Evolutionary conservation across 2,329 filamentous ascomycete genomes (phyloP).

Genomic region (Microcyclospora pomicola): DNA sequence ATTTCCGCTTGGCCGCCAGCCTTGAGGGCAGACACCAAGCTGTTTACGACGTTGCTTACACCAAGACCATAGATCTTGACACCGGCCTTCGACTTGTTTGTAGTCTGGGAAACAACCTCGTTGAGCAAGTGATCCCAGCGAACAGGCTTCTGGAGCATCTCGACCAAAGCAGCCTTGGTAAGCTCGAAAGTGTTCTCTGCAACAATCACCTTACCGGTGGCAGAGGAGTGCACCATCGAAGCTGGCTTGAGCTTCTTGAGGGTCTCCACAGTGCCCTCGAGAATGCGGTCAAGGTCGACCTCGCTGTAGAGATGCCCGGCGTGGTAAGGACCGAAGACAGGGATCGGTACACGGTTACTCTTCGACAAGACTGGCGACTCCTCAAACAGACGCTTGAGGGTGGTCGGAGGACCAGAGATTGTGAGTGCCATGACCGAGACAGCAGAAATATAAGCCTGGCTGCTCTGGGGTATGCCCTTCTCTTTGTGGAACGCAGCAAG

Average conservation of each 20-base stretch:
- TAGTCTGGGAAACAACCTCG: conserved; percentile 35
- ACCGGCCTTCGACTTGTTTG: conserved; percentile 24
- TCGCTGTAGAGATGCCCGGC: conserved; percentile 41
- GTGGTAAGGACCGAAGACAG: conserved; percentile 47
- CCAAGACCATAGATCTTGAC: conserved; percentile 37
- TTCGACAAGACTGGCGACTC: conserved; percentile 35
- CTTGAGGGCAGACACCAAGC: conserved; percentile 40
- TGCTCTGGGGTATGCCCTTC: conserved; percentile 37
- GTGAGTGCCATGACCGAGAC: conserved; percentile 46
- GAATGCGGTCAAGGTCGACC: conserved; percentile 38
- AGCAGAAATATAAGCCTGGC: conserved; percentile 44
- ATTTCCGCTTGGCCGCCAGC: conserved; percentile 34
- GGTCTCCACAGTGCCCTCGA: conserved; percentile 29
- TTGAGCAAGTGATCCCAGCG: conserved; percentile 37
- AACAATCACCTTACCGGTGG: conserved; percentile 32
- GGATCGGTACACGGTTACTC: conserved; percentile 38
- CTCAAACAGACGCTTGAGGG: conserved; percentile 38
- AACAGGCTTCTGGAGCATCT: conserved; percentile 35
- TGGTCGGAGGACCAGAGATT: conserved; percentile 44
- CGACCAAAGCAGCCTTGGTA: conserved; percentile 28
- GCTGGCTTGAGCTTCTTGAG: conserved; percentile 30
- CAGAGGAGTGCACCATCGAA: conserved; percentile 34
- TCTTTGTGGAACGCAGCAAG: conserved; percentile 45
- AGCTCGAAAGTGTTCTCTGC: conserved; percentile 34
- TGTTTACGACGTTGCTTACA: conserved; percentile 41